These are phyloP conservation scores for Stemphylium lycopersici DNA, from an alignment of 2,329 filamentous ascomycete species.

Conservation along the genomic window DNA sequence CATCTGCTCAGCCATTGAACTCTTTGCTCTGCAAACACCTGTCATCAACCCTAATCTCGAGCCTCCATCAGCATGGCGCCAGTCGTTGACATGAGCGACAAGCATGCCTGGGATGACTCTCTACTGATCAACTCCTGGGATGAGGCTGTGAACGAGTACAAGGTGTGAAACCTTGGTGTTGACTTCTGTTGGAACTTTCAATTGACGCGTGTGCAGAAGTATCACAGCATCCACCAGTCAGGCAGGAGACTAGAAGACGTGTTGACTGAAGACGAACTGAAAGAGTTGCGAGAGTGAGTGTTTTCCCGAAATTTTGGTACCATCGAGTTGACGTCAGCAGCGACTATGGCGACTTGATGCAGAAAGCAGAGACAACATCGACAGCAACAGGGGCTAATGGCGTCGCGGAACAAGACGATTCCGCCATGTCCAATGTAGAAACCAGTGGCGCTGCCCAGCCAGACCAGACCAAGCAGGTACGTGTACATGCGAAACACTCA, in stretches of 20 bases:
- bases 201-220: conserved; percentile 38
- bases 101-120: conserved; percentile 49
- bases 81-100: conserved; percentile 37
- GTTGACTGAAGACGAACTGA: conserved; percentile 40
- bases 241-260: conserved; percentile 47
- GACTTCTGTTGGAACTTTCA: not conserved
- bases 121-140: conserved; percentile 45
- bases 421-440: conserved; percentile 29
- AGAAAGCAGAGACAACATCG: conserved; percentile 27
- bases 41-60: not conserved
- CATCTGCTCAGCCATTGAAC: not conserved
- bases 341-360: conserved; percentile 41
- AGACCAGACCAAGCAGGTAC: conserved; percentile 31
- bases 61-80: conserved; percentile 26
- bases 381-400: conserved; percentile 23
- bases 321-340: conserved; percentile 27
- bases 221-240: conserved; percentile 46
- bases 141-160: conserved; percentile 45
- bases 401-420: conserved; percentile 31
- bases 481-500: conserved; percentile 21
- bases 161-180: conserved; percentile 25
- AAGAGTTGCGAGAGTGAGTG: conserved; percentile 37
- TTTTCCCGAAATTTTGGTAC: not conserved
- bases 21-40: not conserved
- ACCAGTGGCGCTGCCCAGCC: conserved; percentile 17